phyloP scores from a whole-genome alignment of 2,329 filamentous ascomycete species.

The Penicillium corylophilum region DNA sequence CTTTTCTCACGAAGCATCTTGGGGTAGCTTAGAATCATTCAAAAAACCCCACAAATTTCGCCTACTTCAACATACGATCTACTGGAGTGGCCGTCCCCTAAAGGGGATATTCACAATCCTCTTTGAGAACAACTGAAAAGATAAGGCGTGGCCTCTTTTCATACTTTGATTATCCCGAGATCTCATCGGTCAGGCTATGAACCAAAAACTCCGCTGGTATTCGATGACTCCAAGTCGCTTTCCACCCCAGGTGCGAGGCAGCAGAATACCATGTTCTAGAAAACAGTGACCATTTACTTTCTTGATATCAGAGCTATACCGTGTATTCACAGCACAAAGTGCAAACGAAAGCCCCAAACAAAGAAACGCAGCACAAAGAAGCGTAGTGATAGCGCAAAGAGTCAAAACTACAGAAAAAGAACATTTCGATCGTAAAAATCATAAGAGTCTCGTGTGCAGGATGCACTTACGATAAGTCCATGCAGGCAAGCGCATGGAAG shows the following conservation, averaged over 20 bases:
- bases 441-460: slow-evolving; percentile 13
- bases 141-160: no score
- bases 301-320: not conserved
- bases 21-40: no score
- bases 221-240: not conserved
- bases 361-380: not conserved
- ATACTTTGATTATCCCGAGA: no score
- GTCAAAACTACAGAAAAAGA: slow-evolving; percentile 16
- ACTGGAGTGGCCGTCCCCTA: no score
- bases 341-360: not conserved
- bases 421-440: slow-evolving; percentile 23
- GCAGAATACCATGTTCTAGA: not conserved
- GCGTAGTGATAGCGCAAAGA: slow-evolving; percentile 4
- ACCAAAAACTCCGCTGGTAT: not conserved
- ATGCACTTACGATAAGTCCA: slow-evolving; percentile 2
- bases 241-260: not conserved
- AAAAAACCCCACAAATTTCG: no score
- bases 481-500: slow-evolving; percentile 2
- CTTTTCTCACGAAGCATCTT: no score
- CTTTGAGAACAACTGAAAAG: no score
- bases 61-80: no score
- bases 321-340: not conserved
- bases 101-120: no score
- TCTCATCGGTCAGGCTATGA: not conserved
- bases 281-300: not conserved